Evolutionary conservation across 176 grass and related monocot genomes (phyloP).

Genomic region (Elymus sibiricus): DNA sequence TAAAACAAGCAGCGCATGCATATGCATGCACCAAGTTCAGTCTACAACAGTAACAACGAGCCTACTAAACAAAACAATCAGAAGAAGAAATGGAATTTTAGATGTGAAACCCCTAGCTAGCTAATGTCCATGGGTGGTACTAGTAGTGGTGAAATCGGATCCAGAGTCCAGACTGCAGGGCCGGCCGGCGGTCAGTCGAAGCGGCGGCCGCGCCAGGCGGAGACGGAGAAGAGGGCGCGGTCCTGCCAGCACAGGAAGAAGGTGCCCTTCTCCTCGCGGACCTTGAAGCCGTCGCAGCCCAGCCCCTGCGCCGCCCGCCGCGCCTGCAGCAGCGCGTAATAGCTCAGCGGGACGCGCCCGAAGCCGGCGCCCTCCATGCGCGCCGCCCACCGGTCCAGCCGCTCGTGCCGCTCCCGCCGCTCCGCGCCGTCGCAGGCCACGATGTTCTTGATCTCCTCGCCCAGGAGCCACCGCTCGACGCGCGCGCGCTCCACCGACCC

Average conservation of each 20-base stretch:
- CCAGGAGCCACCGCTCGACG: slow-evolving; percentile 73
- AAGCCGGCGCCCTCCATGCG: slow-evolving; percentile 62
- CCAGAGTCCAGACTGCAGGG: not conserved
- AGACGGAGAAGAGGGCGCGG: slow-evolving; percentile 79
- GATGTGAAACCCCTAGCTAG: not conserved
- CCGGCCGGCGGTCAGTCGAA: slow-evolving; percentile 48
- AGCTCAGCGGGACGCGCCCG: slow-evolving; percentile 51
- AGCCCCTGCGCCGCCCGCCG: slow-evolving; percentile 62
- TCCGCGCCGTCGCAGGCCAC: slow-evolving; percentile 75
- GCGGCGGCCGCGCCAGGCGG: slow-evolving; percentile 71
- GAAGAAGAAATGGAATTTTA: not conserved
- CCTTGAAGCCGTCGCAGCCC: slow-evolving; percentile 62
- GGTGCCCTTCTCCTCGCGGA: slow-evolving; percentile 59
- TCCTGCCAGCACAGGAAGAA: slow-evolving; percentile 96
- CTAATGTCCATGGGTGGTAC: no score
- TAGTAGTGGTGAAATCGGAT: not conserved
- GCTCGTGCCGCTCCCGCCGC: slow-evolving; percentile 77
- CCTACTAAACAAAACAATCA: no score
- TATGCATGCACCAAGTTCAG: not conserved
- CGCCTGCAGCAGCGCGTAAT: slow-evolving; percentile 71
- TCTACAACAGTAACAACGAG: not conserved
- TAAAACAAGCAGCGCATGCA: not conserved
- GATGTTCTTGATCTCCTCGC: slow-evolving; percentile 90
- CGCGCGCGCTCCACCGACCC: slow-evolving; percentile 73
- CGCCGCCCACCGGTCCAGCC: slow-evolving; percentile 61